These are phyloP conservation scores for Letharia columbiana DNA, from an alignment of 495 filamentous ascomycete genomes.

Conservation along the genomic window DNA sequence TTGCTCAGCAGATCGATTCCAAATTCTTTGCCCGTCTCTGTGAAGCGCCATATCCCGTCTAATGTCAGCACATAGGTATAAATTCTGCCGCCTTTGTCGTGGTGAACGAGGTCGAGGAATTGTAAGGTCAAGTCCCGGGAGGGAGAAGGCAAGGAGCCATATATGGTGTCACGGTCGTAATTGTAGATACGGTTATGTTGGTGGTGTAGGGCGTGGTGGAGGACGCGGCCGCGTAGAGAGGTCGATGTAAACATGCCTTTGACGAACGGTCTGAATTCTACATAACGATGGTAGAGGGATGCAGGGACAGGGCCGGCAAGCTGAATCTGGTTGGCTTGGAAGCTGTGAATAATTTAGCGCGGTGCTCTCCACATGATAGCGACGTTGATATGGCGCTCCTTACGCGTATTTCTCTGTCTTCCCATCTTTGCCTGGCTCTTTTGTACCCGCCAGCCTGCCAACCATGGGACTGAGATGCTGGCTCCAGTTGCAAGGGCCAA, in stretches of 20 bases:
- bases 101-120: constrained; percentile 80
- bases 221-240: constrained; percentile 65
- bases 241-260: constrained; percentile 75
- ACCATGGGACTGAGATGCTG: constrained; percentile 86
- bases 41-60: constrained; percentile 78
- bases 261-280: constrained; percentile 86
- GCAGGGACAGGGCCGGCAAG: constrained; percentile 72
- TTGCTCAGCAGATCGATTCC: constrained; percentile 86
- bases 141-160: constrained; percentile 51
- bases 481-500: constrained; percentile 67
- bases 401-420: constrained; percentile 67
- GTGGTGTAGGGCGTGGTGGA: constrained; percentile 79
- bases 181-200: constrained; percentile 87
- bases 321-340: constrained; percentile 90
- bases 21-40: constrained; percentile 90
- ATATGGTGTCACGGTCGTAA: constrained; percentile 62
- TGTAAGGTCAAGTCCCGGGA: constrained; percentile 57
- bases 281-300: constrained; percentile 77
- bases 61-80: constrained; percentile 91
- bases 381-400: constrained; percentile 23
- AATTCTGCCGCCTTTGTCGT: constrained; percentile 72
- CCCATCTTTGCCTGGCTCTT: constrained; percentile 48
- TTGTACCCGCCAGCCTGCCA: constrained; percentile 69
- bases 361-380: neutral
- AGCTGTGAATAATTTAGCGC: constrained; percentile 41